Percentiles rank a stretch among this genome's conserved stretches.
phyloP scores from a whole-genome alignment of 2,329 filamentous ascomycete genomes.

The Mycosphaerella sp. region DNA sequence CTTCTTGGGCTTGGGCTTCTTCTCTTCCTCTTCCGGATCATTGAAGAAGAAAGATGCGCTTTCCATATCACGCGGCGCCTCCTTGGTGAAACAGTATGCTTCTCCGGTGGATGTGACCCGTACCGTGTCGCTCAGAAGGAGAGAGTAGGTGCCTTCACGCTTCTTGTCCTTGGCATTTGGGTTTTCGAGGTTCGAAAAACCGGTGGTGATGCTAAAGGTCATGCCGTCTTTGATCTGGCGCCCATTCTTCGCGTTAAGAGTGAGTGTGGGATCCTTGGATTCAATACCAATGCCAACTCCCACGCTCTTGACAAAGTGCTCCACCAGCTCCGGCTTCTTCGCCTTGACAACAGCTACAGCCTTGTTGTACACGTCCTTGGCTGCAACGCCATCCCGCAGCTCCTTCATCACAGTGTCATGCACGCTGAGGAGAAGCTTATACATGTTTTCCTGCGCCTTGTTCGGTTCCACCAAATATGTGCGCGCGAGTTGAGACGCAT shows the following conservation, averaged over 20 bases:
- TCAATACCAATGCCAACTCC: constrained; percentile 92
- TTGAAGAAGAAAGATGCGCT: constrained; percentile 99
- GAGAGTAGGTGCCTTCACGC: constrained; percentile 72
- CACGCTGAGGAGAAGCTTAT: constrained; percentile 77
- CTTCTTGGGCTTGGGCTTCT: constrained; percentile 81
- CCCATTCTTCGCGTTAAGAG: constrained; percentile 80
- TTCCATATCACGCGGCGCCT: constrained; percentile 84
- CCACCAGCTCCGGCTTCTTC: constrained; percentile 92
- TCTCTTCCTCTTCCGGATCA: constrained; percentile 82
- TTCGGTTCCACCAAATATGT: constrained; percentile 97
- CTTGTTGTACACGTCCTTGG: constrained; percentile 89
- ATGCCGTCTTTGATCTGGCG: constrained; percentile 88
- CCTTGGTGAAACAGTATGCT: constrained; percentile 83
- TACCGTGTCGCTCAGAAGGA: constrained; percentile 88
- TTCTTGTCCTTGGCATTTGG: constrained; percentile 81
- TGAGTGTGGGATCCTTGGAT: constrained; percentile 72
- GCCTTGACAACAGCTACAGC: constrained; percentile 71
- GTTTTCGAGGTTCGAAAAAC: constrained; percentile 84
- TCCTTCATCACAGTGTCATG: constrained; percentile 89
- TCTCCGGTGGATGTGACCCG: constrained; percentile 68
- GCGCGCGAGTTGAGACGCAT: constrained; percentile 83
- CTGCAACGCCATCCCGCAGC: constrained; percentile 75
- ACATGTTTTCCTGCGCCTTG: constrained; percentile 89
- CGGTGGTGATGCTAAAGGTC: constrained; percentile 87
- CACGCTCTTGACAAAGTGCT: constrained; percentile 88